phyloP scores from a whole-genome alignment of 331 rosid genomes.

The Pyracantha coccinea region DNA sequence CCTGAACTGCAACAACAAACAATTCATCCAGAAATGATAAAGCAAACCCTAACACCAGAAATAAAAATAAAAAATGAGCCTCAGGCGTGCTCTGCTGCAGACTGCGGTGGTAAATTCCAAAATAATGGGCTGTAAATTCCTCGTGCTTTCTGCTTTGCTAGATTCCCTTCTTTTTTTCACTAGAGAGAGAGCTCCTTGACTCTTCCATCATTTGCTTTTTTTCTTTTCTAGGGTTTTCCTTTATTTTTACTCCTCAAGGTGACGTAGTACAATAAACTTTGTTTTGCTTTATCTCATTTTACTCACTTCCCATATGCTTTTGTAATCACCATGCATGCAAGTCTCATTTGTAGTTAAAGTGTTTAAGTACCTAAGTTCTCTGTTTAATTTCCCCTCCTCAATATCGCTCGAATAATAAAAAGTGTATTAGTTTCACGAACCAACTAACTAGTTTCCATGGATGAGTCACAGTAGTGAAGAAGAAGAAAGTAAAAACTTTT shows the following conservation, averaged over 20 bases:
- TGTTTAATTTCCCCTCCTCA: background rate
- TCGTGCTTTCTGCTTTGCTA: conserved; percentile 44
- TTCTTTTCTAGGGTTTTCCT: background rate
- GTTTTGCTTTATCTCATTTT: background rate
- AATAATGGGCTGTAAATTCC: conserved; percentile 34
- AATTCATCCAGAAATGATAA: background rate
- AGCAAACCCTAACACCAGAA: background rate
- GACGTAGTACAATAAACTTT: background rate
- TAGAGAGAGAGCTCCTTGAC: conserved; percentile 29
- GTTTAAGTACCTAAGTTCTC: background rate
- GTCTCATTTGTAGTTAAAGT: background rate
- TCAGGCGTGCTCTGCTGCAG: conserved; percentile 9
- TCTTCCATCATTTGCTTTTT: conserved; percentile 1
- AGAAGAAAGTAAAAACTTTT: background rate
- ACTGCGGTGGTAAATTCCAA: conserved; percentile 10
- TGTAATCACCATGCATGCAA: background rate
- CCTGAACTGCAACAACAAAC: background rate
- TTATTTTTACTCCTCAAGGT: background rate
- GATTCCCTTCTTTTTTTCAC: conserved; percentile 47
- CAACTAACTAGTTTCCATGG: background rate
- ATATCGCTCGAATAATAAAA: background rate
- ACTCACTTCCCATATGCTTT: background rate
- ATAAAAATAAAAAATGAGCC: background rate
- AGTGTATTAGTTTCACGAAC: background rate
- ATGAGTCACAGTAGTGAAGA: conserved; percentile 1